Base-by-base conservation (phyloP, 306 rosid genomes). In the Vachellia collinsii region DNA sequence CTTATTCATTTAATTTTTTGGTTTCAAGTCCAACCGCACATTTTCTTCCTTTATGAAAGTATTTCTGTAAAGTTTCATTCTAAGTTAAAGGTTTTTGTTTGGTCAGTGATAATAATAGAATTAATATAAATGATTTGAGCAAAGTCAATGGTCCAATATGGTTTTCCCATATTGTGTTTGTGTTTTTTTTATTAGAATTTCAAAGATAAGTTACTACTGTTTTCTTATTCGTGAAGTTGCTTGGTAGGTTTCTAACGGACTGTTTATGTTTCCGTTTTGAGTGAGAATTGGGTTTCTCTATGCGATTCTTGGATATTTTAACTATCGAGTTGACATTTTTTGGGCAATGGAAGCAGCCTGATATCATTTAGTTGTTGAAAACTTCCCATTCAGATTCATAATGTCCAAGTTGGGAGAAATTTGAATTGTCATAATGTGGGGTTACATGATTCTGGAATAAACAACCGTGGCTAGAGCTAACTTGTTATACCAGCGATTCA, bases 381-480 rank as follows among this genome's bases (percentile, higher is more conserved):
- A 54, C 16, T 68, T 20, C 16, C 42, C 50, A 36, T 34, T 36
- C 1, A 13, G 13, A 29, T 51, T 51, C 46, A 44, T 54, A 43
- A 43, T 42, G 36, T 59, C 51, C 6, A 34, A n/a, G 38, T 61
- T 12, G 17, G 56, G 13, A 71, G 53, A 29, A 71, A 80, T 4
- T 59, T 80, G 43, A 14, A 8, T 22, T 46, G 41, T 72, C 78
- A 47, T 4, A 37, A 4, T 48, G 44, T 44, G 68, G 39, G 6
- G n/a, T 62, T 62, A 20, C 76, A 29, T 43, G 71, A 53, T 51
- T 17, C 19, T 65, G 70, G 67, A 63, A 51, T 74, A 68, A 43
- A 80, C 56, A 38, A 34, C 48, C 75, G 43, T 66, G 76, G 70
- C 37, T 54, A 63, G 42, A 13, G n/a, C 12, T 11, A 11, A 66